A percentile compares a stretch with the other conserved stretches of the same genome.
These are phyloP conservation scores for Plasmodium reichenowi DNA, from an alignment of 169 alveolate genomes.

Conservation along the genomic window DNA sequence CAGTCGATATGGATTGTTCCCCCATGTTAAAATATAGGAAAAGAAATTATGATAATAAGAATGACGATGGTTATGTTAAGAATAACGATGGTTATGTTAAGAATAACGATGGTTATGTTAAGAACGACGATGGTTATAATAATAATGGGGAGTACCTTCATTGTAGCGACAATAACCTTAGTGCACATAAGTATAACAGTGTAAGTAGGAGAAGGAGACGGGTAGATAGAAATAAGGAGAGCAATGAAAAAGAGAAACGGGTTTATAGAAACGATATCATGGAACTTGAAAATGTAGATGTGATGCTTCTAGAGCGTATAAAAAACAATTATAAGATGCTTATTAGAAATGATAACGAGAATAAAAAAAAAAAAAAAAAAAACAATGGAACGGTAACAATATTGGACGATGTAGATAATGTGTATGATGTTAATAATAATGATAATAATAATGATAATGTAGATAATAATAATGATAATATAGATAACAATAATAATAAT, in stretches of 20 bases:
- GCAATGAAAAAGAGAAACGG: background rate
- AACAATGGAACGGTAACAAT: background rate
- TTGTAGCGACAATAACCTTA: background rate
- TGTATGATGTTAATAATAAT: background rate
- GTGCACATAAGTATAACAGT: background rate
- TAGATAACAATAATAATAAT: background rate
- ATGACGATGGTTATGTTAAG: too few species aligned
- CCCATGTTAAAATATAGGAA: too few species aligned
- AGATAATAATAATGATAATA: background rate
- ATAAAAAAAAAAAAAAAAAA: slow-evolving; percentile 27
- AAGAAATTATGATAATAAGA: too few species aligned
- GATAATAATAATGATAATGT: background rate
- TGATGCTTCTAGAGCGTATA: slow-evolving; percentile 57
- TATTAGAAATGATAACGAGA: slow-evolving; percentile 14
- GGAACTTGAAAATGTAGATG: slow-evolving; percentile 39
- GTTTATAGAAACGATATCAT: slow-evolving; percentile 13
- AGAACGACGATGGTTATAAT: too few species aligned
- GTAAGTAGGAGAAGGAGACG: background rate
- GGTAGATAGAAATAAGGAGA: too few species aligned
- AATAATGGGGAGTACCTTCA: too few species aligned
- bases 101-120: too few species aligned
- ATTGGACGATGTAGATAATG: background rate
- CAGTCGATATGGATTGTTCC: too few species aligned
- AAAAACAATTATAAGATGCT: slow-evolving; percentile 53
- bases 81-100: too few species aligned